Percentiles rank a stretch among this genome's conserved stretches.
phyloP scores from a whole-genome alignment of 345 rosid genomes.

The Populus simonii region DNA sequence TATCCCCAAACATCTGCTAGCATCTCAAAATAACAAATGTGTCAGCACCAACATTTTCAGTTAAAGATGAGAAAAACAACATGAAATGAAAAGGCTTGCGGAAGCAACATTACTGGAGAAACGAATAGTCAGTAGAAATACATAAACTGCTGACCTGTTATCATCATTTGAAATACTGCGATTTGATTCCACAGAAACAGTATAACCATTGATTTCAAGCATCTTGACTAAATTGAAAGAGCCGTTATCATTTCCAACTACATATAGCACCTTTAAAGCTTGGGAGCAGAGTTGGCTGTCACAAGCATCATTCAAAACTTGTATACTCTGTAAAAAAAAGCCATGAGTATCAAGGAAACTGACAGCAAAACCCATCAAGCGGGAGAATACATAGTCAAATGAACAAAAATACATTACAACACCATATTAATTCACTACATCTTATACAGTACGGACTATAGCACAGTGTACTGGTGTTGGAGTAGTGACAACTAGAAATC shows the following conservation, averaged over 20 bases:
- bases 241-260: constrained; percentile 36
- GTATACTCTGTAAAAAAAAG: constrained; percentile 26
- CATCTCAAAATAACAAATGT: not conserved
- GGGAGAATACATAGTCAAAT: not conserved
- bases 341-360: not conserved
- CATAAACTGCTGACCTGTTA: constrained; percentile 30
- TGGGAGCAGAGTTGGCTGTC: constrained; percentile 3
- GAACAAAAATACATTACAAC: not conserved
- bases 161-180: constrained; percentile 17
- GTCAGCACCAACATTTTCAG: not conserved
- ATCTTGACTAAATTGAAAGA: constrained; percentile 32
- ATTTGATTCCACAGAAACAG: constrained; percentile 25
- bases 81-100: not conserved
- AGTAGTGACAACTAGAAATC: not conserved
- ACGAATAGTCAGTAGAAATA: not conserved
- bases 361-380: not conserved
- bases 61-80: not conserved
- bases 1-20: not conserved
- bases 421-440: not conserved
- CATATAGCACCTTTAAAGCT: constrained; percentile 32
- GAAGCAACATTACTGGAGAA: not conserved
- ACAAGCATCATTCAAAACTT: constrained; percentile 23
- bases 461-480: not conserved
- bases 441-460: not conserved
- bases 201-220: constrained; percentile 42